Evolutionary conservation across 2,329 filamentous ascomycete species (phyloP).

Genomic region (Cladosporium sp.): DNA sequence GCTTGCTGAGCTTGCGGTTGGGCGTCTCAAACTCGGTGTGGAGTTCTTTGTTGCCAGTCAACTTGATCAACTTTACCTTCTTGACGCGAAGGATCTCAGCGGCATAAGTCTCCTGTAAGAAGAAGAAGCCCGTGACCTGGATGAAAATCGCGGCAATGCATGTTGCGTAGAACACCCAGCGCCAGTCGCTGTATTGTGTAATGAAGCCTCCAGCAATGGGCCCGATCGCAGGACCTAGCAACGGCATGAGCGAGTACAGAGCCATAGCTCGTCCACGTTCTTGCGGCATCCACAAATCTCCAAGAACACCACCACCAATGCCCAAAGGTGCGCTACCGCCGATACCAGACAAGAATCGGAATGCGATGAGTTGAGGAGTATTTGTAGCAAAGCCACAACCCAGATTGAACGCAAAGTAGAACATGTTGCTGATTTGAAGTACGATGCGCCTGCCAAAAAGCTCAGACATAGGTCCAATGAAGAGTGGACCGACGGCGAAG

Average conservation of each 20-base stretch:
- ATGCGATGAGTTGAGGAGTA: conserved; percentile 32
- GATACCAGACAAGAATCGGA: conserved; percentile 36
- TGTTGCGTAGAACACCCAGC: conserved; percentile 69
- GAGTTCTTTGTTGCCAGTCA: conserved; percentile 58
- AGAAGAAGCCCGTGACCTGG: conserved; percentile 58
- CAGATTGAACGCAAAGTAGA: conserved; percentile 37
- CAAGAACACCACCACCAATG: conserved; percentile 35
- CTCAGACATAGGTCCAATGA: conserved; percentile 35
- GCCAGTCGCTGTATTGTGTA: conserved; percentile 60
- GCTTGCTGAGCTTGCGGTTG: conserved; percentile 28
- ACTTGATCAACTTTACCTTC: conserved; percentile 52
- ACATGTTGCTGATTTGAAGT: conserved; percentile 33
- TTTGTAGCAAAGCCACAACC: conserved; percentile 33
- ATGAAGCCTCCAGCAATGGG: conserved; percentile 65
- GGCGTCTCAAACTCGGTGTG: conserved; percentile 47
- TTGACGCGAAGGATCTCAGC: conserved; percentile 59
- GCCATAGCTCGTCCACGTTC: conserved; percentile 60
- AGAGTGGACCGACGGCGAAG: conserved; percentile 35
- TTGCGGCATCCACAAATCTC: conserved; percentile 58
- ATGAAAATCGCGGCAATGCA: conserved; percentile 60
- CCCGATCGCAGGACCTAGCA: conserved; percentile 62
- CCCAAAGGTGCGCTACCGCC: conserved; percentile 36
- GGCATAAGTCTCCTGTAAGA: conserved; percentile 62
- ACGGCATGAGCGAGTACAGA: conserved; percentile 59
- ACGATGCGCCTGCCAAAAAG: conserved; percentile 34